Evolutionary conservation across 2,329 filamentous ascomycete genomes (phyloP).

Genomic region (Xylariales sp.): DNA sequence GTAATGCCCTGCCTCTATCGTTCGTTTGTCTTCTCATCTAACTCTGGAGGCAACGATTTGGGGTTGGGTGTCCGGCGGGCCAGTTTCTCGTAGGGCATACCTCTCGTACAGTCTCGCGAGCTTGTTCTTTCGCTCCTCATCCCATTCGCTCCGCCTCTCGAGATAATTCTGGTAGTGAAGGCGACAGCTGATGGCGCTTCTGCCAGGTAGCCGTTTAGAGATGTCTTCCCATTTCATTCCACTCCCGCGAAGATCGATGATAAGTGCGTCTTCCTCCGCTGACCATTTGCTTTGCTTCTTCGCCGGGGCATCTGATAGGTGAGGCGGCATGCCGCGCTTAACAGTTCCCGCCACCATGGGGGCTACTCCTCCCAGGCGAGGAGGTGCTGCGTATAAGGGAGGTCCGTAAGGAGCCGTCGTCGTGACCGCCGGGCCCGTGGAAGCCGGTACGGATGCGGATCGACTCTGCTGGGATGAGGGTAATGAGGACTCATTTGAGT

Average conservation of each 20-base stretch:
- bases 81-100: slow-evolving; percentile 63
- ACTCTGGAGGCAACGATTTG: slow-evolving; percentile 1
- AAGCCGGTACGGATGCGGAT: slow-evolving; percentile 53
- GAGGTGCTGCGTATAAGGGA: slow-evolving; percentile 44
- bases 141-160: slow-evolving; percentile 92
- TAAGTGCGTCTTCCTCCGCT: slow-evolving; percentile 89
- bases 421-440: slow-evolving; percentile 54
- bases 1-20: slow-evolving; percentile 18
- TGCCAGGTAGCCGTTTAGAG: slow-evolving; percentile 86
- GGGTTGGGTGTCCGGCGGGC: slow-evolving; percentile 22
- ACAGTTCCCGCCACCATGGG: slow-evolving; percentile 47
- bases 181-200: slow-evolving; percentile 93
- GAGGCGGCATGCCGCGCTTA: slow-evolving; percentile 65
- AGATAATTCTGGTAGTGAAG: slow-evolving; percentile 98
- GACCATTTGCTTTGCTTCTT: slow-evolving; percentile 99
- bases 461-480: slow-evolving; percentile 56
- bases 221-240: slow-evolving; percentile 99
- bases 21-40: slow-evolving; percentile 3
- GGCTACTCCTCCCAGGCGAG: slow-evolving; percentile 48
- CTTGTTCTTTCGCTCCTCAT: slow-evolving; percentile 98
- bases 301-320: slow-evolving; percentile 74
- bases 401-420: slow-evolving; percentile 46
- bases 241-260: slow-evolving; percentile 88
- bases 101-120: slow-evolving; percentile 94
- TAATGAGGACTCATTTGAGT: slow-evolving; percentile 76